Percentiles rank a stretch among this genome's conserved stretches.
phyloP scores from a whole-genome alignment of 345 rosid species.

The Gossypium thurberi region DNA sequence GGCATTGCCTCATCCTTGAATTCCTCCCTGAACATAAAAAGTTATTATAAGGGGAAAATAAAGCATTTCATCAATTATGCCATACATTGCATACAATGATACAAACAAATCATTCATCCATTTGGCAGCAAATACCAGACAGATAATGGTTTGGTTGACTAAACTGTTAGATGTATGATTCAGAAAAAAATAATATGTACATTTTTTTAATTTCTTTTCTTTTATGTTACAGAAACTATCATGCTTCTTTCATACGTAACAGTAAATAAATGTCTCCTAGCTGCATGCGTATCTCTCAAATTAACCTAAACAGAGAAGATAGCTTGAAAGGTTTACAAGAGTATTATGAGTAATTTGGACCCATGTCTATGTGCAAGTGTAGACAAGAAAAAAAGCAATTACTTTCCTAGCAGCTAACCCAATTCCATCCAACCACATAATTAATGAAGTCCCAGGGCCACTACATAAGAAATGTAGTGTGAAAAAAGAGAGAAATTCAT shows the following conservation, averaged over 20 bases:
- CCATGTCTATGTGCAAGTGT: neutral
- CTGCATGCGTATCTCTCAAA: neutral
- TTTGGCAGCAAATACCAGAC: neutral
- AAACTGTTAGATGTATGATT: neutral
- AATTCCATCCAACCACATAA: neutral
- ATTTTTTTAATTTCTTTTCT: too few relatives aligned
- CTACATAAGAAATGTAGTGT: neutral
- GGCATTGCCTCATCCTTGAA: slow-evolving; percentile 76
- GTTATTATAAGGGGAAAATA: neutral
- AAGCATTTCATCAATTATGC: neutral
- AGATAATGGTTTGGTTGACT: neutral
- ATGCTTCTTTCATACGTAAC: too few relatives aligned
- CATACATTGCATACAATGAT: neutral
- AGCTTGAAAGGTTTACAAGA: neutral
- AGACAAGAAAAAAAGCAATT: neutral
- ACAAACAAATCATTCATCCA: neutral
- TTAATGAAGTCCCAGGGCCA: neutral
- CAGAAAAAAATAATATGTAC: neutral
- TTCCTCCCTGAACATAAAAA: slow-evolving; percentile 59
- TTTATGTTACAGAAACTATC: neutral
- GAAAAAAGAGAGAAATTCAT: neutral
- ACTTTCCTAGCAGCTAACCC: neutral
- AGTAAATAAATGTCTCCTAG: too few relatives aligned
- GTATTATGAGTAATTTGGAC: neutral
- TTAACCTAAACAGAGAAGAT: neutral